phyloP scores from a whole-genome alignment of 305 asterid species.

The Petunia hybrid region DNA sequence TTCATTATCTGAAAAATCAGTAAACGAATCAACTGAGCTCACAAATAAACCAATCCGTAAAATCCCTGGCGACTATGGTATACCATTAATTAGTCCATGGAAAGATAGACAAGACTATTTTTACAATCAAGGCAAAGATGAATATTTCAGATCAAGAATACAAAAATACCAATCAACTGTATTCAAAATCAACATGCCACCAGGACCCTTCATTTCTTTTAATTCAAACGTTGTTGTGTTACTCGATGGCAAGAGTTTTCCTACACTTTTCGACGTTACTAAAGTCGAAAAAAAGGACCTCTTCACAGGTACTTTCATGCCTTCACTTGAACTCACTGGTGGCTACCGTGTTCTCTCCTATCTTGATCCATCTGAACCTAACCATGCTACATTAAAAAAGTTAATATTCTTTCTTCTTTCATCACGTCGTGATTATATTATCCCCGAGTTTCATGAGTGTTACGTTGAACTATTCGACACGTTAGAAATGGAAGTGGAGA shows the following conservation, averaged over 20 bases:
- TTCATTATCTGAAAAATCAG: constrained; percentile 41
- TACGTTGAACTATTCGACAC: constrained; percentile 51
- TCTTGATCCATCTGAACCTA: constrained; percentile 85
- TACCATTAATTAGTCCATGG: constrained; percentile 71
- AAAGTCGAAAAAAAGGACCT: constrained; percentile 76
- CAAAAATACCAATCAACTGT: constrained; percentile 67
- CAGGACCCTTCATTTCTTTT: constrained; percentile 66
- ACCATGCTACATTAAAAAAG: constrained; percentile 65
- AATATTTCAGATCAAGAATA: constrained; percentile 69
- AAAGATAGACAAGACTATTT: constrained; percentile 76
- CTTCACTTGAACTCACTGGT: constrained; percentile 79
- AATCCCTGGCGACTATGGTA: constrained; percentile 79
- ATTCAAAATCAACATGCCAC: constrained; percentile 82
- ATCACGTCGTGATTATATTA: constrained; percentile 59
- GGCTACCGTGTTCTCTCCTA: constrained; percentile 73
- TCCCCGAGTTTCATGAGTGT: constrained; percentile 62
- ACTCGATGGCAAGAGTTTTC: constrained; percentile 81
- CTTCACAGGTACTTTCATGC: constrained; percentile 81
- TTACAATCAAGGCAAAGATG: constrained; percentile 80
- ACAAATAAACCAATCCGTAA: constrained; percentile 47
- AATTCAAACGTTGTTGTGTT: constrained; percentile 65
- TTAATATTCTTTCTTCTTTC: constrained; percentile 65
- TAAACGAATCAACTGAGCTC: not conserved
- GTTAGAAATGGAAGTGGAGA: constrained; percentile 55
- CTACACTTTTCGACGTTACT: constrained; percentile 63